Conservation (phyloP, 1,284 basidiomycete genomes). For the Omphalotus olearius region DNA sequence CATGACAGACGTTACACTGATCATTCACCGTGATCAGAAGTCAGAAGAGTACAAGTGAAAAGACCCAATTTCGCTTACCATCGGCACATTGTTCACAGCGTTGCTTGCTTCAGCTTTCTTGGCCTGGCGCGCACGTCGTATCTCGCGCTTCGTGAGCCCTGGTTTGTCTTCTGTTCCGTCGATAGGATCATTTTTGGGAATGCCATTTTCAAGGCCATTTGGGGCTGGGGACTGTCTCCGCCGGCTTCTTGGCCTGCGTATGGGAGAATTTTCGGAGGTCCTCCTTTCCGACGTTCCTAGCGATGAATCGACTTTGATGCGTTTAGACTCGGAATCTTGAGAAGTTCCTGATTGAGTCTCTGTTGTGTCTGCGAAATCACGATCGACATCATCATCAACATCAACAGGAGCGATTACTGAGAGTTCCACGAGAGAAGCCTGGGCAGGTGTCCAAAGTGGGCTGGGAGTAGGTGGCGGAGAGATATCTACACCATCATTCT, state of each 20-base stretch:
- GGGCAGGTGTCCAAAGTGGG: neutral
- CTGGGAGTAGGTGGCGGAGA: neutral
- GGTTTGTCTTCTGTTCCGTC: slow-evolving; percentile 10
- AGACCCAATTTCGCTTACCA: slow-evolving; percentile 13
- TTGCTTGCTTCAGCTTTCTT: slow-evolving; percentile 61
- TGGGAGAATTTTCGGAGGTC: no score
- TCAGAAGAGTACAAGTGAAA: neutral
- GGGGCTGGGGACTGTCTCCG: neutral
- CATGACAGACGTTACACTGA: slow-evolving; percentile 71
- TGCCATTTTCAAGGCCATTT: neutral
- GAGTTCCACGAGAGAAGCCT: neutral
- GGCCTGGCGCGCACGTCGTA: slow-evolving; percentile 72
- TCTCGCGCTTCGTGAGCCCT: slow-evolving; percentile 76
- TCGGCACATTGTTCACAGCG: slow-evolving; percentile 15
- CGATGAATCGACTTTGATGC: neutral
- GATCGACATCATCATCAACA: no score
- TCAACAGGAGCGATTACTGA: neutral
- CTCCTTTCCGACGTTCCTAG: neutral
- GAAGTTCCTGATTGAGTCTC: neutral
- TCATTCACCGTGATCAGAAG: neutral
- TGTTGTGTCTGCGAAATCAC: no score
- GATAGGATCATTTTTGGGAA: neutral
- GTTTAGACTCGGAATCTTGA: neutral
- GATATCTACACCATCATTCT: slow-evolving; percentile 21
- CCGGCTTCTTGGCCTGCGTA: neutral